Conservation (phyloP, 768 basidiomycete species). For the Serendipita indica region DNA sequence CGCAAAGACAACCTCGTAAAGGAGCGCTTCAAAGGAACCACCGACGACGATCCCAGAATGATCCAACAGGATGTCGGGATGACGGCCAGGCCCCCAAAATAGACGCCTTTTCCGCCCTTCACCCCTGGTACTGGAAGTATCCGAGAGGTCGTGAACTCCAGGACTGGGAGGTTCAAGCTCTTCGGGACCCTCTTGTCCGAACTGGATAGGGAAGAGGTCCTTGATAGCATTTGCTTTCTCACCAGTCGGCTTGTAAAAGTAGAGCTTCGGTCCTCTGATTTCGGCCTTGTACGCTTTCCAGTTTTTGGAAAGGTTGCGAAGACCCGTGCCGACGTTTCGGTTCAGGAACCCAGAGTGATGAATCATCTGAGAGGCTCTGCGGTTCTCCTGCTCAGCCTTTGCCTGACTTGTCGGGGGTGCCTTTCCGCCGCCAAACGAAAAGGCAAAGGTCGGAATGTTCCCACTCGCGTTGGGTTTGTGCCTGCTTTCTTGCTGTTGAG, state of each 20-base stretch:
- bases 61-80: conserved; percentile 48
- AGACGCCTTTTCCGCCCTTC: conserved; percentile 43
- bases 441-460: not conserved
- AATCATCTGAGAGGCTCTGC: conserved; percentile 51
- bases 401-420: not conserved
- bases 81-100: conserved; percentile 64
- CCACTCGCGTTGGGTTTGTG: not conserved
- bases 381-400: not conserved
- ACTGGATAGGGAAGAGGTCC: conserved; percentile 52
- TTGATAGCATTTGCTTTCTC: conserved; percentile 51
- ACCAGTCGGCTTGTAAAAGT: conserved; percentile 71
- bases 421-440: conserved; percentile 1
- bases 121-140: not conserved
- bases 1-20: conserved; percentile 69
- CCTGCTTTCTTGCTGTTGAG: not conserved
- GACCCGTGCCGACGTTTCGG: conserved; percentile 33
- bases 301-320: conserved; percentile 36
- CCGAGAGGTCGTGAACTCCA: conserved; percentile 6
- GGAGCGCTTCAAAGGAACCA: conserved; percentile 62
- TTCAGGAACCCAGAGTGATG: conserved; percentile 66
- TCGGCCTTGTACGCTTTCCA: conserved; percentile 84
- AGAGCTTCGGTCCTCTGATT: conserved; percentile 69
- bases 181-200: conserved; percentile 25
- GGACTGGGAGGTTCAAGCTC: conserved; percentile 16
- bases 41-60: conserved; percentile 33